Evolutionary conservation across 164 flowering plant species (phyloP).

Genomic region (Magnolia officinalis): DNA sequence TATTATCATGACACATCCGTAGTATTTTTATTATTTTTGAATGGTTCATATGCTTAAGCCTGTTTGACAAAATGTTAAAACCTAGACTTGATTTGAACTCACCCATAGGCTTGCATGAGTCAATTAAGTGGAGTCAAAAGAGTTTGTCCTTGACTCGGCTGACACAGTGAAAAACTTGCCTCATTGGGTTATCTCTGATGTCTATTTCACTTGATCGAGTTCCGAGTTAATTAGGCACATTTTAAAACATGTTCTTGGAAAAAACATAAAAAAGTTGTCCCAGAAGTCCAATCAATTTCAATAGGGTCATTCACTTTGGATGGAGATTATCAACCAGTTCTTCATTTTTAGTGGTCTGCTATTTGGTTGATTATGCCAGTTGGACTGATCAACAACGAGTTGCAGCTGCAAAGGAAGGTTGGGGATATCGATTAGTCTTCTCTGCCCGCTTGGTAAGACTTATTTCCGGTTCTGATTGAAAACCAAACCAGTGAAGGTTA

Average conservation of each 20-base stretch:
- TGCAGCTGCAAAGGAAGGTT: constrained; percentile 85
- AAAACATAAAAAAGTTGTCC: no score
- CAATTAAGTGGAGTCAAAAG: background rate
- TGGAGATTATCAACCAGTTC: background rate
- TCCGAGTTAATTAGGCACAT: background rate
- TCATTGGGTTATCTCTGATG: background rate
- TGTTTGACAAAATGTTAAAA: background rate
- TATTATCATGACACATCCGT: background rate
- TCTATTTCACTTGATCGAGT: background rate
- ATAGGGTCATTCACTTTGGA: no score
- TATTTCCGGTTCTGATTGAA: background rate
- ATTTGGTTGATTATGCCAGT: constrained; percentile 32
- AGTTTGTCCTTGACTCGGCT: background rate
- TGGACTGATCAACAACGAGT: constrained; percentile 98
- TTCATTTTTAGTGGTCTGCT: background rate
- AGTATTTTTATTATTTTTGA: background rate
- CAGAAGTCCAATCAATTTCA: no score
- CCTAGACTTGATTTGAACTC: no score
- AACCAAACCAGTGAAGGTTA: background rate
- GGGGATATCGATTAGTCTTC: constrained; percentile 69
- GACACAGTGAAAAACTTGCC: background rate
- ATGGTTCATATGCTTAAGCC: background rate
- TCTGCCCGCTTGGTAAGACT: constrained; percentile 81
- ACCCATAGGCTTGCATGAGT: background rate
- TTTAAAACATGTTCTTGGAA: background rate